Base-by-base conservation (phyloP, 2,329 filamentous ascomycete species). In the Fusarium solani-melongenae region DNA sequence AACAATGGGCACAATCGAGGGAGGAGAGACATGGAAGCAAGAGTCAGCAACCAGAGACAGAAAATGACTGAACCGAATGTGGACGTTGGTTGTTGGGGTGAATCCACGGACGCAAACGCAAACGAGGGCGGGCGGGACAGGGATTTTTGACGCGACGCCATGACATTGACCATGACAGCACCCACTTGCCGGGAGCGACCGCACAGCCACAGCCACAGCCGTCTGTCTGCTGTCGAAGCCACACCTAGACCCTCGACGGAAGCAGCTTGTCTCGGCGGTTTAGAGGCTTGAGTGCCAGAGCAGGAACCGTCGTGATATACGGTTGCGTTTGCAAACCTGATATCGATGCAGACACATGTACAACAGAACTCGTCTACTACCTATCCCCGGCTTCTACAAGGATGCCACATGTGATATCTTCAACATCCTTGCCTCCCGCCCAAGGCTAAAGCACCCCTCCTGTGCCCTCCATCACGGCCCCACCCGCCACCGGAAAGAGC, bases 11-110 rank as follows among this genome's bases (percentile, higher is more conserved):
- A 70, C 36, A 61, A 57, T 60, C 15, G 4, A 44, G 17, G 31
- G 56, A 65, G 56, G 27, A 56, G 44, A 56, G 38, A 34, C 29
- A n/a, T 15, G 34, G 33, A 22, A 46, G 17, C 11, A 24, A 10
- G 22, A n/a, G 39, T 27, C 15, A 46, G 62, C 53, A 22, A 29
- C 41, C 31, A 62, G 15, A 41, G 55, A 46, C 31, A 63, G 11
- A 34, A 49, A 49, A 10, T 41, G 29, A 15, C 36, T 15, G 31
- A 12, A 51, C 22, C 36, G 34, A 59, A 58, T 34, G n/a, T 31
- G 44, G 46, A 53, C 46, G 34, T 29, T 60, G 62, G 67, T 74
- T 74, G 71, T 73, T 73, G 66, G 70, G 70, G 57, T 57, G 66
- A 70, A 49, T 61, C 55, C 38, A 53, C 24, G 46, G 36, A 33